Base-by-base conservation (phyloP, 257 asterid genomes). In the Dorcoceras hygrometricum region DNA sequence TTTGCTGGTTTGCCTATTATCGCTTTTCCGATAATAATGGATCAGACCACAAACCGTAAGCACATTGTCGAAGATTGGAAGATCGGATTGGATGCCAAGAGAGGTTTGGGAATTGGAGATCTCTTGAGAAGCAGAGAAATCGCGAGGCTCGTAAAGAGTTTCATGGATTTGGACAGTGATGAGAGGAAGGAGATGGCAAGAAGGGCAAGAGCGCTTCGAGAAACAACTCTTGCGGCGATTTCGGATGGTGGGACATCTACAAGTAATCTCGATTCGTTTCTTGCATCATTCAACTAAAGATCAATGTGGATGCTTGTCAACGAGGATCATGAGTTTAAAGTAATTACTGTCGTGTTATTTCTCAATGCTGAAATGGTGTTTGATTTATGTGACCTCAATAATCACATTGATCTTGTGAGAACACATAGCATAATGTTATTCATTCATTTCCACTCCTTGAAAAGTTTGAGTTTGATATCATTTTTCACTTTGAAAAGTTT, bases 11-110 rank as follows among this genome's bases (percentile, higher is more conserved):
- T 79, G 20, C 91, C 95, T 0, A 74, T 83, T 26, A 87, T 89
- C 28, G 75, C 87, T 6, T 77, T 81, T 66, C 95, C 95, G 0
- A 68, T 89, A 11, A 59, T 67, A 2, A 76, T 80, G 81, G 90
- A 87, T 66, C 95, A 86, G 31, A 60, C 66, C 12, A 85, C 90
- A 0, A 62, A 80, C 24, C 74, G 89, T 20, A 84, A 83, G 75
- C 76, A 76, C 12, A 36, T 87, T 1, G 90, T 81, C 8, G 89
- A 89, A 77, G 92, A 89, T 36, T 87, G 95, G 95, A 75, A 75
- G 78, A 82, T 76, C 11, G 95, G 95, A 3, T 67, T 73, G 79
- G 85, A 86, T 54, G 82, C 86, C 9, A 72, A 73, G 67, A 78
- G 70, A 31, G 78, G 57, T 19, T 8, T 75, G 11, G 76, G 59